phyloP scores from a whole-genome alignment of 1,139 yeast species.

The Lodderomyces oxycetoniae region DNA sequence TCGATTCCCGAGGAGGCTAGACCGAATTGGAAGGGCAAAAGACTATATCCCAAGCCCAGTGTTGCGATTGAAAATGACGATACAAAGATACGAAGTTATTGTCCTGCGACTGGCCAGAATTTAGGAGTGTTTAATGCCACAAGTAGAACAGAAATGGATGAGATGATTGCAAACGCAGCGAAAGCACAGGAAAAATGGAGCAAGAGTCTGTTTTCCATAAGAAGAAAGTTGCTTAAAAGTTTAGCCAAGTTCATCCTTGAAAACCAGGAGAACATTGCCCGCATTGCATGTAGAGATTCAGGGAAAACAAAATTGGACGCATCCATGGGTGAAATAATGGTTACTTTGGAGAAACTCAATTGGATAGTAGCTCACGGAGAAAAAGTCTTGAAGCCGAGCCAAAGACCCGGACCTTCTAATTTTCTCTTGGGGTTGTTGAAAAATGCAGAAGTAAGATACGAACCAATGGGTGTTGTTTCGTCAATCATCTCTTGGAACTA shows the following conservation, averaged over 20 bases:
- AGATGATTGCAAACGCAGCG: constrained; percentile 49
- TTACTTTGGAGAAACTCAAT: constrained; percentile 82
- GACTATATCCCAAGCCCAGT: constrained; percentile 54
- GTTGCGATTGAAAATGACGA: constrained; percentile 57
- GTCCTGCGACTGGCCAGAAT: constrained; percentile 94
- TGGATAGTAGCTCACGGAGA: constrained; percentile 90
- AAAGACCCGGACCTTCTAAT: constrained; percentile 83
- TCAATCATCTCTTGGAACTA: constrained; percentile 96
- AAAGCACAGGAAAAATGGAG: constrained; percentile 62
- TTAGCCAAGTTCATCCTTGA: constrained; percentile 66
- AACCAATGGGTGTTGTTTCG: constrained; percentile 84
- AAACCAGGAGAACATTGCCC: constrained; percentile 81
- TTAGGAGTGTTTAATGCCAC: constrained; percentile 69
- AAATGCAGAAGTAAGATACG: constrained; percentile 88
- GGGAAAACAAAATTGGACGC: constrained; percentile 97
- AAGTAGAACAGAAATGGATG: constrained; percentile 64
- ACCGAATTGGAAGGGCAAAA: constrained; percentile 89
- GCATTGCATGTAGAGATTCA: constrained; percentile 92
- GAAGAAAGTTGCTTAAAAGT: constrained; percentile 69
- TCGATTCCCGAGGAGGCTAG: constrained; percentile 78
- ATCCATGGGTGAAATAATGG: constrained; percentile 91
- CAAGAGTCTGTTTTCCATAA: constrained; percentile 49
- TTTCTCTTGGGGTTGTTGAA: constrained; percentile 67
- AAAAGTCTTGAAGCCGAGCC: constrained; percentile 60
- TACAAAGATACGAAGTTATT: constrained; percentile 68